phyloP scores from a whole-genome alignment of 805 yeast genomes.

The Jamesozyma lodderae region DNA sequence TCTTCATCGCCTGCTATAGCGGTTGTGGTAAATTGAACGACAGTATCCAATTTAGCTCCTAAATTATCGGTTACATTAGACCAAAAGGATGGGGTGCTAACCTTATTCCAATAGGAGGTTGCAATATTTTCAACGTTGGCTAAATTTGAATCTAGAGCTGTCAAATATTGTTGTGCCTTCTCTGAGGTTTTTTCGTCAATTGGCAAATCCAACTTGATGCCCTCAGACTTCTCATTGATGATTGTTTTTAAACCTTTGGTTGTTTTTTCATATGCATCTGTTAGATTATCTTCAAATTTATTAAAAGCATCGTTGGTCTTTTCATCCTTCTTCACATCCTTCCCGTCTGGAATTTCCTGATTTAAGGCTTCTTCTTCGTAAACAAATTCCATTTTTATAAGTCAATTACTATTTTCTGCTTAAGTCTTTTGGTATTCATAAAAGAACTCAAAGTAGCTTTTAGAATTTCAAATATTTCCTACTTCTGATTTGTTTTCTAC shows the following conservation, averaged over 20 bases:
- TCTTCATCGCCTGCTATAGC: slow-evolving; percentile 6
- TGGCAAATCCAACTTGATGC: slow-evolving; percentile 24
- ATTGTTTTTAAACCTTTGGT: slow-evolving; percentile 16
- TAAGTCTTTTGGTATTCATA: too few species aligned
- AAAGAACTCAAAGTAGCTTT: too few species aligned
- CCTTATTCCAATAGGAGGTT: slow-evolving; percentile 32
- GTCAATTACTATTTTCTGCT: too few species aligned
- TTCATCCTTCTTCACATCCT: slow-evolving; percentile 22
- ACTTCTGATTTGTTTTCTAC: too few species aligned
- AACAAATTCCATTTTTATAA: slow-evolving; percentile 24
- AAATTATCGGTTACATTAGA: slow-evolving; percentile 18
- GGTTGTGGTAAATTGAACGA: slow-evolving; percentile 11
- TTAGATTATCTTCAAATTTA: slow-evolving; percentile 46
- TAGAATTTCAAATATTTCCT: too few species aligned
- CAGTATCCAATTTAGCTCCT: slow-evolving; percentile 16
- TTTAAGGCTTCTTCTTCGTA: slow-evolving; percentile 22
- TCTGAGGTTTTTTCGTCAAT: slow-evolving; percentile 18
- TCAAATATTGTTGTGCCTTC: slow-evolving; percentile 54
- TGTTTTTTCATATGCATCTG: slow-evolving; percentile 23
- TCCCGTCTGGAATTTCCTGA: slow-evolving; percentile 5
- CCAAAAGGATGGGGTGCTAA: slow-evolving; percentile 23
- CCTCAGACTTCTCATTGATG: slow-evolving; percentile 16
- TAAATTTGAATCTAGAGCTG: slow-evolving; percentile 62
- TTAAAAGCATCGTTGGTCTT: slow-evolving; percentile 47
- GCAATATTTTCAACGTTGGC: slow-evolving; percentile 69